These are phyloP conservation scores for Remersonia thermophila DNA, from an alignment of 2,329 filamentous ascomycete genomes.

Conservation along the genomic window DNA sequence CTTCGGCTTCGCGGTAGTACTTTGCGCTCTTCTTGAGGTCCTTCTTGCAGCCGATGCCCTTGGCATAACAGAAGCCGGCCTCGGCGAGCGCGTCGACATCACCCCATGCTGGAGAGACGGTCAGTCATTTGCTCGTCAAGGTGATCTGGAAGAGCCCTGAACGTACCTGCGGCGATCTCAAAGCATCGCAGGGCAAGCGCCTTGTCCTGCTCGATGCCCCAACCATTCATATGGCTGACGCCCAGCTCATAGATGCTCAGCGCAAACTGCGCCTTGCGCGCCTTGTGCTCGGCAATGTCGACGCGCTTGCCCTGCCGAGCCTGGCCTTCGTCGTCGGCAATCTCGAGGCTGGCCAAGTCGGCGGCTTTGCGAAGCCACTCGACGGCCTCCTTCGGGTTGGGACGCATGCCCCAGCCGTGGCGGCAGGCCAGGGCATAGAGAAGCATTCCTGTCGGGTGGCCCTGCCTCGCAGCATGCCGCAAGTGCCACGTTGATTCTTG, in stretches of 20 bases:
- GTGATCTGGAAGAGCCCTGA: neutral
- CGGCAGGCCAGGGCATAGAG: slow-evolving; percentile 89
- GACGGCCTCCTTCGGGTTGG: slow-evolving; percentile 81
- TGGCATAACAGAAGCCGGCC: slow-evolving; percentile 89
- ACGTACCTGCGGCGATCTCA: slow-evolving; percentile 79
- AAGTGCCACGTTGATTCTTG: slow-evolving; percentile 96
- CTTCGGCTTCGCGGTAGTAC: slow-evolving; percentile 81
- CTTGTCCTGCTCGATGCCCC: slow-evolving; percentile 93
- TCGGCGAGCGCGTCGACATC: slow-evolving; percentile 90
- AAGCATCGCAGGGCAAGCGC: slow-evolving; percentile 79
- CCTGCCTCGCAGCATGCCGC: slow-evolving; percentile 72
- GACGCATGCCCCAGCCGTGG: slow-evolving; percentile 95
- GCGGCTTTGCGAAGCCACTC: slow-evolving; percentile 87
- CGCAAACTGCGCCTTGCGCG: slow-evolving; percentile 84
- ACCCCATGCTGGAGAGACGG: slow-evolving; percentile 57
- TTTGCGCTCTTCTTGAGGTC: slow-evolving; percentile 87
- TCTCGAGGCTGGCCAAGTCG: slow-evolving; percentile 68
- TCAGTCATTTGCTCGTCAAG: slow-evolving; percentile 9
- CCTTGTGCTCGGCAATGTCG: slow-evolving; percentile 60
- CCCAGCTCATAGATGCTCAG: slow-evolving; percentile 93
- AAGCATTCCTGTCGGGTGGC: slow-evolving; percentile 87
- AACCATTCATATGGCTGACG: slow-evolving; percentile 94
- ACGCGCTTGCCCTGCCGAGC: slow-evolving; percentile 50
- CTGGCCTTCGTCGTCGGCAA: slow-evolving; percentile 67
- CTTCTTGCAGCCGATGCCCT: slow-evolving; percentile 90